phyloP scores from a whole-genome alignment of 2,329 filamentous ascomycete species.

The Metarhizium humberi region DNA sequence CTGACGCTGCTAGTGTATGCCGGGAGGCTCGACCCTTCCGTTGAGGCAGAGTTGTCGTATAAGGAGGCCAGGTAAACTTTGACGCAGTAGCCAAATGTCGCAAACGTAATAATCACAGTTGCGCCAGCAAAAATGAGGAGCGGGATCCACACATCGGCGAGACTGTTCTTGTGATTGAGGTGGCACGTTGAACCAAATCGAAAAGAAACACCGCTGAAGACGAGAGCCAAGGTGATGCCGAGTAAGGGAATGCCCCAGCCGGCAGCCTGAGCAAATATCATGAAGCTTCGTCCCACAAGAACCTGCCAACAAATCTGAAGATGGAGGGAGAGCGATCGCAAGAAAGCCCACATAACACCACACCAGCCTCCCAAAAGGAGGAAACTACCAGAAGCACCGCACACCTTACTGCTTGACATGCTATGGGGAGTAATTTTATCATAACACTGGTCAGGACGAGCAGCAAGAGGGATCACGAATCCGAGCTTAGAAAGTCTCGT shows the following conservation, averaged over 20 bases:
- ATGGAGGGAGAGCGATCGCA: conserved; percentile 84
- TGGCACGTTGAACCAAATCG: conserved; percentile 88
- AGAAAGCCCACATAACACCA: conserved; percentile 82
- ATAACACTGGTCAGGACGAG: conserved; percentile 71
- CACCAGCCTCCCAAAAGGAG: conserved; percentile 79
- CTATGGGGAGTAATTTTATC: conserved; percentile 89
- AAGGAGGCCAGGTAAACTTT: conserved; percentile 87
- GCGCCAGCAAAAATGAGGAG: conserved; percentile 67
- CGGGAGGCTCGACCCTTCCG: conserved; percentile 62
- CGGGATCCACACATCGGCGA: conserved; percentile 85
- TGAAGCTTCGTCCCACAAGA: conserved; percentile 78
- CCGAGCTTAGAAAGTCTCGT: conserved; percentile 50
- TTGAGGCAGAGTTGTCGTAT: conserved; percentile 60
- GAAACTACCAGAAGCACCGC: conserved; percentile 80
- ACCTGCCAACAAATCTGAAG: conserved; percentile 98
- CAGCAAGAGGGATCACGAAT: conserved; percentile 80
- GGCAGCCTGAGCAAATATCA: conserved; percentile 69
- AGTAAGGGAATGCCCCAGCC: conserved; percentile 80
- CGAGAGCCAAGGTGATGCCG: conserved; percentile 66
- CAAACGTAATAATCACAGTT: conserved; percentile 71
- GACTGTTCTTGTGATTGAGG: conserved; percentile 80
- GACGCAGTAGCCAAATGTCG: conserved; percentile 86
- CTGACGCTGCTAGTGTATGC: conserved; percentile 63
- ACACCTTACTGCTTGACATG: conserved; percentile 74
- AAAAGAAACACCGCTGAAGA: conserved; percentile 87